phyloP scores from a whole-genome alignment of 768 basidiomycete species.

The Infundibulicybe gibba region DNA sequence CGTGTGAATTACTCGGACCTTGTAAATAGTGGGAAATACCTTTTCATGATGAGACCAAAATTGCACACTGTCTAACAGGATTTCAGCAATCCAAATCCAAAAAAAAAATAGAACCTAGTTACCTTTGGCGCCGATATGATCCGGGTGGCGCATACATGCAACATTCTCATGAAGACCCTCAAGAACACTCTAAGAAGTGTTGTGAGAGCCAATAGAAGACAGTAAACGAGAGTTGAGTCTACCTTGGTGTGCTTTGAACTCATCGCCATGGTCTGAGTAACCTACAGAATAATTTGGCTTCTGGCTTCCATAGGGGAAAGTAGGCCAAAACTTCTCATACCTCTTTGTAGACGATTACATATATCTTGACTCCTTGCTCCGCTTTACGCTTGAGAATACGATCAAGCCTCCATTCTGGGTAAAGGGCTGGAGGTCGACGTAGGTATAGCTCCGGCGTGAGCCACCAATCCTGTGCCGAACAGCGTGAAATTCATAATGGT shows the following conservation, averaged over 20 bases:
- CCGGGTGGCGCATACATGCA: conserved; percentile 85
- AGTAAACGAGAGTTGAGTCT: background rate
- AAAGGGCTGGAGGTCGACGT: conserved; percentile 82
- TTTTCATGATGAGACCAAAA: conserved; percentile 96
- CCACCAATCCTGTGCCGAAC: conserved; percentile 73
- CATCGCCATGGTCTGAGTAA: conserved; percentile 91
- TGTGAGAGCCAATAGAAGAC: background rate
- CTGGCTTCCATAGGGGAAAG: background rate
- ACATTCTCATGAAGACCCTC: conserved; percentile 88
- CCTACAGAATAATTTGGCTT: conserved; percentile 31
- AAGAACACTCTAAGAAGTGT: conserved; percentile 50
- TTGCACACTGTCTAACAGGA: conserved; percentile 62
- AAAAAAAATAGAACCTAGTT: background rate
- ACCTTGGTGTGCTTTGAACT: conserved; percentile 80
- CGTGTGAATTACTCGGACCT: background rate
- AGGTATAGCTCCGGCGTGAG: conserved; percentile 93
- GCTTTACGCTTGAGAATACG: conserved; percentile 84
- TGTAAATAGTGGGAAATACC: conserved; percentile 19
- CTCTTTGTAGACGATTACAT: conserved; percentile 95
- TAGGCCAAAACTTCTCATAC: conserved; percentile 22
- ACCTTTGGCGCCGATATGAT: conserved; percentile 83
- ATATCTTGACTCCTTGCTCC: conserved; percentile 85
- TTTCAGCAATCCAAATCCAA: background rate
- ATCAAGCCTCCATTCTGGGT: conserved; percentile 90
- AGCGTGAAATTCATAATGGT: background rate